Percentiles rank a stretch among this genome's conserved stretches.
Conservation (phyloP, 2,329 filamentous ascomycete species). For the Daldinia sp. region DNA sequence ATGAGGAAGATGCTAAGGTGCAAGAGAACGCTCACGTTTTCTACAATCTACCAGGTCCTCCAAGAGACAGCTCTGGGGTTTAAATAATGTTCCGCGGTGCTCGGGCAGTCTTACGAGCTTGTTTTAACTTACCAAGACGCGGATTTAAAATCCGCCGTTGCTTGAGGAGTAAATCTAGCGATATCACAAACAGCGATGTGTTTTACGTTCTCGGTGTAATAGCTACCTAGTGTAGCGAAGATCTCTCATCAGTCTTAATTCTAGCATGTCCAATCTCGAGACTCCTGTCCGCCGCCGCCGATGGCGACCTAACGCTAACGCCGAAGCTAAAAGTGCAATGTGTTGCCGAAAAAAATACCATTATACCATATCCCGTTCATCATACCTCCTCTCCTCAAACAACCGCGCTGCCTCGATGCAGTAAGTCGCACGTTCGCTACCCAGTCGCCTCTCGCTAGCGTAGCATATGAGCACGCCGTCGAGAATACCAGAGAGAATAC, state of each 20-base stretch:
- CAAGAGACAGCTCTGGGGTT: neutral
- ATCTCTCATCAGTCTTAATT: constrained; percentile 34
- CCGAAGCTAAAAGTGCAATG: constrained; percentile 39
- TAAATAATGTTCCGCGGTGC: neutral
- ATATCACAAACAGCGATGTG: neutral
- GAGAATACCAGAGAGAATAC: constrained; percentile 85
- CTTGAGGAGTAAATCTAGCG: neutral
- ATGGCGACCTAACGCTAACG: constrained; percentile 34
- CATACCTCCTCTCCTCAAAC: constrained; percentile 73
- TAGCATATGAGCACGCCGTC: constrained; percentile 94
- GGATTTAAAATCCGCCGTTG: neutral
- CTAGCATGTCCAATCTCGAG: constrained; percentile 42
- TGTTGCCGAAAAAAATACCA: constrained; percentile 9
- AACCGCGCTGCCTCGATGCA: constrained; percentile 92
- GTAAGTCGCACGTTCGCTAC: constrained; percentile 77
- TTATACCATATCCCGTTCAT: constrained; percentile 51
- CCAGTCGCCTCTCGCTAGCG: constrained; percentile 84
- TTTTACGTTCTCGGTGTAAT: neutral
- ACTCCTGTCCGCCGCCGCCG: constrained; percentile 38
- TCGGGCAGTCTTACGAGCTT: neutral
- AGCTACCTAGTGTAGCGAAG: constrained; percentile 1
- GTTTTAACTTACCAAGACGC: neutral
- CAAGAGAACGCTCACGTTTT: neutral
- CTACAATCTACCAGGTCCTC: neutral
- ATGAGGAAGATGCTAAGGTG: neutral